A percentile compares a stretch with the other conserved stretches of the same genome.
Evolutionary conservation across 148 eudicot species (phyloP).

Genomic region (Polygonum aviculare): DNA sequence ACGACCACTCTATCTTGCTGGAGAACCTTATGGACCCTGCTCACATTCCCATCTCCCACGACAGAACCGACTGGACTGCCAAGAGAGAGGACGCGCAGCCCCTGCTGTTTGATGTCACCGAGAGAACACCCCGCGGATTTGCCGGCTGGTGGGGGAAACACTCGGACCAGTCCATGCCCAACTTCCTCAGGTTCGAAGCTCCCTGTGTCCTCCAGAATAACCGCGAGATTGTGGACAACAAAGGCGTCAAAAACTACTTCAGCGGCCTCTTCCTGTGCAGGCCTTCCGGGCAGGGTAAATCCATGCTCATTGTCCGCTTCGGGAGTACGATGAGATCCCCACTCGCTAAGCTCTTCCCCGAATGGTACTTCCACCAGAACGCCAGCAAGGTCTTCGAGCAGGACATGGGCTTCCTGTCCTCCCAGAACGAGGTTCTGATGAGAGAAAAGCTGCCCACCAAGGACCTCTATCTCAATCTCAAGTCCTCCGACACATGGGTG

Average conservation of each 20-base stretch:
- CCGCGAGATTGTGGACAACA: constrained; percentile 52
- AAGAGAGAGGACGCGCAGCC: constrained; percentile 92
- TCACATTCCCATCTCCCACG: constrained; percentile 91
- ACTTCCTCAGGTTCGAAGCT: constrained; percentile 75
- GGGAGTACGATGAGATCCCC: constrained; percentile 62
- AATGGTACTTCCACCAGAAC: constrained; percentile 92
- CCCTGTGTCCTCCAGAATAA: constrained; percentile 89
- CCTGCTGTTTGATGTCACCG: constrained; percentile 56
- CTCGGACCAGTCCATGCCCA: constrained; percentile 38
- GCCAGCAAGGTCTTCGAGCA: constrained; percentile 92
- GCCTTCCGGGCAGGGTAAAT: constrained; percentile 93
- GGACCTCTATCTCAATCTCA: constrained; percentile 59
- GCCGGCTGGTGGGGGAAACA: constrained; percentile 89
- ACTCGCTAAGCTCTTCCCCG: constrained; percentile 48
- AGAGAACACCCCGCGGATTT: constrained; percentile 78
- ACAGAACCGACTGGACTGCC: constrained; percentile 83
- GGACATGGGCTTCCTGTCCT: constrained; percentile 95
- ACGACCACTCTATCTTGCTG: constrained; percentile 91
- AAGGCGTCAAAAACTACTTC: constrained; percentile 61
- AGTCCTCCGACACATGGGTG: constrained; percentile 91
- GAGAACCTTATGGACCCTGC: constrained; percentile 99
- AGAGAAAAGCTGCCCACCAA: constrained; percentile 78
- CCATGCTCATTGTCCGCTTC: constrained; percentile 85
- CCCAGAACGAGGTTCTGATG: constrained; percentile 79
- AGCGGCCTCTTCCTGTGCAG: constrained; percentile 76